phyloP scores from a whole-genome alignment of 202 grass and related monocot species.

The Setaria italica region DNA sequence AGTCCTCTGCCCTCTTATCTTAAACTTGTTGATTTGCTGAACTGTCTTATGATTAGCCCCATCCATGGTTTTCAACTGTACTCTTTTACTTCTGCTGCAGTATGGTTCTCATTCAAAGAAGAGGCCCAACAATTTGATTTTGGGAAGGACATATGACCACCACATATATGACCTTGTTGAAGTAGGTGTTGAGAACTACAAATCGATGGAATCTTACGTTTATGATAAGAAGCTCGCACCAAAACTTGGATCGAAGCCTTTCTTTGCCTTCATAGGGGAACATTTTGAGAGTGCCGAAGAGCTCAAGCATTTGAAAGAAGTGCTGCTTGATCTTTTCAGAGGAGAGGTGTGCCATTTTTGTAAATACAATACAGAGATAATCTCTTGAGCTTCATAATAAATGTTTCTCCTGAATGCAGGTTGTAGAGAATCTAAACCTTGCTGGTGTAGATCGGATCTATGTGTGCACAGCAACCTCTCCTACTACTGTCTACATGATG shows the following conservation, averaged over 20 bases:
- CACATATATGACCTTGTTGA: conserved; percentile 95
- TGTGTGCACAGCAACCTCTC: conserved; percentile 79
- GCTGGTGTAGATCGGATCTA: conserved; percentile 77
- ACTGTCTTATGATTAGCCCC: background rate
- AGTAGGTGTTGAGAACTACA: conserved; percentile 87
- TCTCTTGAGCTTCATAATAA: conserved; percentile 25
- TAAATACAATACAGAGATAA: background rate
- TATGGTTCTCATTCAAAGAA: conserved; percentile 98
- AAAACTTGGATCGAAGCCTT: conserved; percentile 83
- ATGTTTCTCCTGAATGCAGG: conserved; percentile 54
- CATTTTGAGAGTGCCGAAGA: conserved; percentile 81
- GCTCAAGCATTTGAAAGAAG: conserved; percentile 90
- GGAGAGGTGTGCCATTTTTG: conserved; percentile 67
- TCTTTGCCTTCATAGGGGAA: conserved; percentile 91
- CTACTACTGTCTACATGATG: conserved; percentile 74
- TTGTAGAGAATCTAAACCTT: conserved; percentile 92
- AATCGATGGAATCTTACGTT: conserved; percentile 65
- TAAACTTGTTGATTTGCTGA: background rate
- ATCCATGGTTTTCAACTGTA: background rate
- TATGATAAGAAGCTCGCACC: conserved; percentile 91
- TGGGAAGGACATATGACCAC: conserved; percentile 88
- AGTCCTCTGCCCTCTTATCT: background rate
- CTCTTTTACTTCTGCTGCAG: conserved; percentile 41
- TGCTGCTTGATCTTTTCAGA: conserved; percentile 90
- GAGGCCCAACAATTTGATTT: conserved; percentile 83